Evolutionary conservation across 768 basidiomycete species (phyloP).

Genomic region (Naematelia aurantialba): DNA sequence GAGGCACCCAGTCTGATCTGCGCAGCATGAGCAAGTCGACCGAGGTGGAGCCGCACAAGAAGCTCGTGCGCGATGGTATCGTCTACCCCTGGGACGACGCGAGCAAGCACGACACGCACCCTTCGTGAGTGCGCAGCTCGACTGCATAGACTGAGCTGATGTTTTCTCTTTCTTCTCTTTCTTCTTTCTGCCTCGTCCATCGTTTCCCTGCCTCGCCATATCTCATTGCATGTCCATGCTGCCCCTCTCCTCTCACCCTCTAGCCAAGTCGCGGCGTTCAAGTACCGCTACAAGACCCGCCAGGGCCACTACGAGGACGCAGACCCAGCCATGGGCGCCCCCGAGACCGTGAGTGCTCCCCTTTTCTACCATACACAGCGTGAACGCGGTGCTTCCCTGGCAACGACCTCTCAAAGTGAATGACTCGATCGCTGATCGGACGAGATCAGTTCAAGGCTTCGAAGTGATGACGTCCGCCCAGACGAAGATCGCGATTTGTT

Average conservation of each 20-base stretch:
- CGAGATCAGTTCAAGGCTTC: background rate
- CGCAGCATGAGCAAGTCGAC: slow-evolving; percentile 42
- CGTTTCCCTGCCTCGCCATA: background rate
- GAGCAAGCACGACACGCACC: slow-evolving; percentile 39
- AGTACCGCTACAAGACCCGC: slow-evolving; percentile 11
- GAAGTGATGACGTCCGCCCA: slow-evolving; percentile 5
- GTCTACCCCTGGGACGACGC: slow-evolving; percentile 46
- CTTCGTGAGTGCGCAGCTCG: slow-evolving; percentile 23
- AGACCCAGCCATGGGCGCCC: slow-evolving; percentile 22
- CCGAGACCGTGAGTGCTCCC: background rate
- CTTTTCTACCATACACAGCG: background rate
- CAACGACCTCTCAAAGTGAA: background rate
- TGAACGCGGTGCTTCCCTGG: background rate
- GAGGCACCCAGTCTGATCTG: background rate
- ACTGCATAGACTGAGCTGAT: background rate
- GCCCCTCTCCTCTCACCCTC: background rate
- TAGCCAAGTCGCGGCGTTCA: slow-evolving; percentile 1
- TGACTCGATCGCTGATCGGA: background rate
- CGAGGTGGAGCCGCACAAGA: slow-evolving; percentile 33
- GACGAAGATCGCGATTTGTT: slow-evolving; percentile 11
- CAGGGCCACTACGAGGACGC: slow-evolving; percentile 44
- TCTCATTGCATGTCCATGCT: too few relatives aligned
- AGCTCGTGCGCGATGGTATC: slow-evolving; percentile 29
- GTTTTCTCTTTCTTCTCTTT: background rate
- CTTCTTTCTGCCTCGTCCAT: background rate